Conservation (phyloP, 106 monocot species). For the Acorus gramineus region DNA sequence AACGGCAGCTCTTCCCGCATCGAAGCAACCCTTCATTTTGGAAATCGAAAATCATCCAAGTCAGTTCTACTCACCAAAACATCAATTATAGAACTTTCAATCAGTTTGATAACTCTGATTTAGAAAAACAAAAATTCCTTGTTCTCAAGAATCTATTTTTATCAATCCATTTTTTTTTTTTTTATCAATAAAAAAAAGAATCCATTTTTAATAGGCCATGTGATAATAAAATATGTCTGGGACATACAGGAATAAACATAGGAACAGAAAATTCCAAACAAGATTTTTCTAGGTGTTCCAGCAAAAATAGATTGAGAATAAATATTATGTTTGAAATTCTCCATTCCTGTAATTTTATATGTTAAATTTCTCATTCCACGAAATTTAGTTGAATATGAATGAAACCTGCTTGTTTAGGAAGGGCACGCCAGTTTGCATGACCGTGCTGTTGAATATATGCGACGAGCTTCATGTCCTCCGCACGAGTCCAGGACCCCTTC, state of each 20-base stretch:
- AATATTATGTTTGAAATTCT: not conserved
- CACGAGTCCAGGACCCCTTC: constrained; percentile 82
- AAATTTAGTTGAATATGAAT: not conserved
- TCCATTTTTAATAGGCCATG: too few relatives aligned
- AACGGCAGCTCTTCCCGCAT: constrained; percentile 83
- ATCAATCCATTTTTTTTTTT: too few relatives aligned
- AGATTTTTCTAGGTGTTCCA: too few relatives aligned
- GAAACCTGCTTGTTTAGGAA: constrained; percentile 73
- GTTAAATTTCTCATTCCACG: not conserved
- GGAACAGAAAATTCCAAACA: too few relatives aligned
- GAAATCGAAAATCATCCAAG: not conserved
- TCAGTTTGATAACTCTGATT: not conserved
- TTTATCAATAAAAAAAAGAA: too few relatives aligned
- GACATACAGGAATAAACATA: too few relatives aligned
- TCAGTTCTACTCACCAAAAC: not conserved
- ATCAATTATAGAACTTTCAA: not conserved
- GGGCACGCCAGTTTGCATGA: constrained; percentile 68
- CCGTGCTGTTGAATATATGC: constrained; percentile 56
- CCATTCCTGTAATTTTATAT: not conserved
- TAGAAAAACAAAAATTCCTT: too few relatives aligned
- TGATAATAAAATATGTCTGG: too few relatives aligned
- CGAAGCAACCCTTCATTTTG: constrained; percentile 50
- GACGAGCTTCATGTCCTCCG: constrained; percentile 58
- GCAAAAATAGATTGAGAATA: too few relatives aligned
- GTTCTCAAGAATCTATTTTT: too few relatives aligned